Percentiles rank a stretch among this genome's conserved stretches.
These are phyloP conservation scores for Apiotrichum brassicae DNA, from an alignment of 1,284 basidiomycete genomes.

Conservation along the genomic window DNA sequence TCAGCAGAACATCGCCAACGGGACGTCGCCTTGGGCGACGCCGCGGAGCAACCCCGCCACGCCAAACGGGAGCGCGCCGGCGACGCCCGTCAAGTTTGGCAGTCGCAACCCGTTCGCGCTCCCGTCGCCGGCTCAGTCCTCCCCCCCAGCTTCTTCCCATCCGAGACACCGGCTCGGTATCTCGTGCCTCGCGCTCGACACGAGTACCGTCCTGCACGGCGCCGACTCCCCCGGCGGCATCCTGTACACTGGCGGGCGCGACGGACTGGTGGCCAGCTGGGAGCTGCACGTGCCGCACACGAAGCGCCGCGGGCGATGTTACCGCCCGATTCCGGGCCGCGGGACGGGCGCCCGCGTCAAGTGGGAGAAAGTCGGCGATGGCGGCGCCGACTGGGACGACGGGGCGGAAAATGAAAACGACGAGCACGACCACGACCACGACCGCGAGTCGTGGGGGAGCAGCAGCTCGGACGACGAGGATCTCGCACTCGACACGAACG, in stretches of 20 bases:
- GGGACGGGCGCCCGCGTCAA: constrained; percentile 19
- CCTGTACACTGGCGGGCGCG: constrained; percentile 84
- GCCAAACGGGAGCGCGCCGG: constrained; percentile 13
- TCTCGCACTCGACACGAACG: neutral
- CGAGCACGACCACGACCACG: constrained; percentile 46
- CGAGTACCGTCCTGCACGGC: constrained; percentile 65
- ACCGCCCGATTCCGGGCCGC: constrained; percentile 26
- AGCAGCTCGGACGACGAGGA: neutral
- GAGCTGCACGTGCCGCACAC: constrained; percentile 69
- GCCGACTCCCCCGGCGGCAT: constrained; percentile 72
- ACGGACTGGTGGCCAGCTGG: constrained; percentile 88
- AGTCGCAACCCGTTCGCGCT: constrained; percentile 9
- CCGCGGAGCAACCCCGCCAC: too few relatives aligned
- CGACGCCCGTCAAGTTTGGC: constrained; percentile 21
- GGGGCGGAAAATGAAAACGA: constrained; percentile 47
- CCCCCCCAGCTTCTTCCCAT: constrained; percentile 45
- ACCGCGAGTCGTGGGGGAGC: neutral
- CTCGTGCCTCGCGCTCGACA: constrained; percentile 76
- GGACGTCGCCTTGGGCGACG: neutral
- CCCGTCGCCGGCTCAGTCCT: constrained; percentile 10
- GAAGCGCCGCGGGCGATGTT: constrained; percentile 46
- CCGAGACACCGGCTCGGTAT: constrained; percentile 83
- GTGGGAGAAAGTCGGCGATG: constrained; percentile 42
- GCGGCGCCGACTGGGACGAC: constrained; percentile 58
- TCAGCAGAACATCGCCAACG: neutral